A percentile compares a stretch with the other conserved stretches of the same genome.
Evolutionary conservation across 1,284 basidiomycete genomes (phyloP).

Genomic region (Inonotus obliquus): DNA sequence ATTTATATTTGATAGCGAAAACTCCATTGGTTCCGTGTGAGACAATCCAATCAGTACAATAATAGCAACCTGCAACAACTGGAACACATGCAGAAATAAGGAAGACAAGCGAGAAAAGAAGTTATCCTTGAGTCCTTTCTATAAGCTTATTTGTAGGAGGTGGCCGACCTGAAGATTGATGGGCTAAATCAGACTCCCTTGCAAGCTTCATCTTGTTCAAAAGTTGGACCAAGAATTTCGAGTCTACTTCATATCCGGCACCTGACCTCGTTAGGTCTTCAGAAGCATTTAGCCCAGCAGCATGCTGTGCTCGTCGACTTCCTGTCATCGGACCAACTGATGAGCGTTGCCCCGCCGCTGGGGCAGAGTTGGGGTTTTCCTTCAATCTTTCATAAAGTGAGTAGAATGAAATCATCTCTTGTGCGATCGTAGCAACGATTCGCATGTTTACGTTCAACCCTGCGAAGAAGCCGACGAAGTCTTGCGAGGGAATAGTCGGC

Average conservation of each 20-base stretch:
- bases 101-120: background rate
- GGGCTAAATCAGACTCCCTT: conserved; percentile 55
- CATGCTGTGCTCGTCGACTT: conserved; percentile 2
- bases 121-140: conserved; percentile 51
- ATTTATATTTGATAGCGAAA: no score
- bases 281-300: background rate
- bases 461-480: conserved; percentile 80
- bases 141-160: conserved; percentile 61
- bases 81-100: background rate
- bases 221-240: conserved; percentile 46
- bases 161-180: conserved; percentile 44
- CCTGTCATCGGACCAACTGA: background rate
- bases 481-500: conserved; percentile 41
- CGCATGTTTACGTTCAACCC: conserved; percentile 82
- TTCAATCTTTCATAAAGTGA: conserved; percentile 81
- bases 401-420: conserved; percentile 89
- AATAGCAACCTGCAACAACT: background rate
- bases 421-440: conserved; percentile 80
- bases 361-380: conserved; percentile 40
- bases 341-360: background rate
- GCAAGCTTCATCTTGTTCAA: conserved; percentile 67
- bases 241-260: conserved; percentile 40
- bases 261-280: conserved; percentile 2
- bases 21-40: no score
- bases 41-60: background rate